A percentile compares a stretch with the other conserved stretches of the same genome.
phyloP scores from a whole-genome alignment of 2,329 filamentous ascomycete species.

The Hypoxylon sp. region DNA sequence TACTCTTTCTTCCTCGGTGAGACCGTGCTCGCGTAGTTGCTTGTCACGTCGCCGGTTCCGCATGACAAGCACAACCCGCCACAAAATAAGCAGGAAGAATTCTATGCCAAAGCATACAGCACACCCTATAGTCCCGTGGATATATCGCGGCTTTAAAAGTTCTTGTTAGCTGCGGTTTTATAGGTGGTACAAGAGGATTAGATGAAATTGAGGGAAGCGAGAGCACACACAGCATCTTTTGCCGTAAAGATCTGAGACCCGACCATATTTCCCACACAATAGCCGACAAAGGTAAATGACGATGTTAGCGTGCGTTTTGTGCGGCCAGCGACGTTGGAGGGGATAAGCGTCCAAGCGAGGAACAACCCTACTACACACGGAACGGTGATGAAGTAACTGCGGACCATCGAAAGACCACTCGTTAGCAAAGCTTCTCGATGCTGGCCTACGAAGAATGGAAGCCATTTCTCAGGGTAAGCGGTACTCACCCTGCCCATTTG shows the following conservation, averaged over 20 bases:
- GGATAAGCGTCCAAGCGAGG: slow-evolving; percentile 57
- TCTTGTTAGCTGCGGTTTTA: slow-evolving; percentile 3
- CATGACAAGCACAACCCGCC: slow-evolving; percentile 59
- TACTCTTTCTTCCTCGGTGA: slow-evolving; percentile 56
- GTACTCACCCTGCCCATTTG: slow-evolving; percentile 56
- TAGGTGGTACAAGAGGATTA: not conserved
- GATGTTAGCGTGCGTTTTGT: slow-evolving; percentile 64
- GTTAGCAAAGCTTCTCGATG: slow-evolving; percentile 5
- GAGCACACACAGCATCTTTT: slow-evolving; percentile 57
- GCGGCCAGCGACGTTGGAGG: slow-evolving; percentile 62
- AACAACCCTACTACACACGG: slow-evolving; percentile 55
- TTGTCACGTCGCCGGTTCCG: slow-evolving; percentile 57
- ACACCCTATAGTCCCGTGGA: slow-evolving; percentile 59
- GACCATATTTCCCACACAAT: slow-evolving; percentile 64
- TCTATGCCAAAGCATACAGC: slow-evolving; percentile 58
- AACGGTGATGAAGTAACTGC: slow-evolving; percentile 56
- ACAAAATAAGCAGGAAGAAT: slow-evolving; percentile 57
- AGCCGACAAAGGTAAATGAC: slow-evolving; percentile 62
- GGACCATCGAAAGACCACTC: not conserved
- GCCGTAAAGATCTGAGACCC: slow-evolving; percentile 63
- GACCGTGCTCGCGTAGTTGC: slow-evolving; percentile 50
- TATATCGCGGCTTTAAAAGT: slow-evolving; percentile 57
- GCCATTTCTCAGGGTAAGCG: not conserved
- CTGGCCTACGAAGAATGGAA: not conserved
- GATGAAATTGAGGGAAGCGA: not conserved